These are phyloP conservation scores for Solanum chmielewskii DNA, from an alignment of 257 asterid genomes.

Conservation along the genomic window DNA sequence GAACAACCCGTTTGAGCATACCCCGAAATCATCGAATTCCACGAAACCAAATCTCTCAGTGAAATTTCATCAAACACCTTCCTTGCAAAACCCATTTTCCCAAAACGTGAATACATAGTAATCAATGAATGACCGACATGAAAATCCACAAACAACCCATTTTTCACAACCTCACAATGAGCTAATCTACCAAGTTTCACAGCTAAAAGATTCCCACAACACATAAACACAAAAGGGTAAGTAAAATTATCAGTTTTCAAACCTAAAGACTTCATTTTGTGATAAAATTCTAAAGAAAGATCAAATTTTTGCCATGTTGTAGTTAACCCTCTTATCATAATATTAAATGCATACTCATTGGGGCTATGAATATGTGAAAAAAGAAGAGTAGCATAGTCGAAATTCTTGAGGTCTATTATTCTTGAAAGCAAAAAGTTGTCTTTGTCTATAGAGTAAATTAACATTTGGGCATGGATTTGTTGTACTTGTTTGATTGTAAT, in stretches of 20 bases:
- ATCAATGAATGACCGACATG: slow-evolving; percentile 72
- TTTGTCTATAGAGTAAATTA: slow-evolving; percentile 45
- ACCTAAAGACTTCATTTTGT: slow-evolving; percentile 41
- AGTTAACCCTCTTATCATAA: slow-evolving; percentile 68
- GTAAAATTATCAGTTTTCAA: slow-evolving; percentile 71
- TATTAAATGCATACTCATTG: slow-evolving; percentile 62
- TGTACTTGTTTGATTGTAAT: slow-evolving; percentile 31
- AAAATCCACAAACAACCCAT: slow-evolving; percentile 51
- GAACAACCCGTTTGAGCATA: slow-evolving; percentile 57
- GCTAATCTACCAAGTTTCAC: slow-evolving; percentile 28
- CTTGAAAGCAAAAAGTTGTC: slow-evolving; percentile 59
- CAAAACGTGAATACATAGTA: slow-evolving; percentile 58
- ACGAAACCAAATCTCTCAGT: slow-evolving; percentile 61
- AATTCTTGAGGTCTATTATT: slow-evolving; percentile 49
- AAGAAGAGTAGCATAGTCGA: slow-evolving; percentile 30
- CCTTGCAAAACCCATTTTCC: slow-evolving; percentile 41
- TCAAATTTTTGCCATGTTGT: slow-evolving; percentile 63
- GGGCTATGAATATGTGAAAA: slow-evolving; percentile 41
- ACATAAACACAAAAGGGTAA: slow-evolving; percentile 68
- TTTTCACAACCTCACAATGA: slow-evolving; percentile 56
- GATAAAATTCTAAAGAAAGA: slow-evolving; percentile 37
- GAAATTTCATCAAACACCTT: slow-evolving; percentile 69
- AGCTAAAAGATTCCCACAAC: slow-evolving; percentile 55
- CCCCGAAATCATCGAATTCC: slow-evolving; percentile 85
- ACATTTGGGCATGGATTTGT: slow-evolving; percentile 71